phyloP scores from a whole-genome alignment of 345 rosid genomes.

The Alliaria petiolata region DNA sequence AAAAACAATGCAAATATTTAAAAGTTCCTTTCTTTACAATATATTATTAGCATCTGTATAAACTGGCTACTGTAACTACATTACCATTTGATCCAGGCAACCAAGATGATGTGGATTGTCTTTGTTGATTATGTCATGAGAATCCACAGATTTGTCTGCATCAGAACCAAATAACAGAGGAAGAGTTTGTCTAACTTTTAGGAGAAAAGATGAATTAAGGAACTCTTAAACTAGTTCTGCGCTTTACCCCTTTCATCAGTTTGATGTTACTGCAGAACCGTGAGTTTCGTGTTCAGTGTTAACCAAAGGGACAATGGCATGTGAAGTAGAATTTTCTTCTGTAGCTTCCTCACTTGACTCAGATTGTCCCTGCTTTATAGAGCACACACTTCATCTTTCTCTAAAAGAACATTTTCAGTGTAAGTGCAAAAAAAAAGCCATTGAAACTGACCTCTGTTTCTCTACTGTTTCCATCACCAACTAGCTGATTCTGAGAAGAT shows the following conservation, averaged over 20 bases:
- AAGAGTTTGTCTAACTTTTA: too few relatives aligned
- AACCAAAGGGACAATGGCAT: background rate
- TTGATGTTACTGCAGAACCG: too few relatives aligned
- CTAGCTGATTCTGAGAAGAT: conserved; percentile 19
- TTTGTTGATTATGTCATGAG: background rate
- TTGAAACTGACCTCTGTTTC: conserved; percentile 6
- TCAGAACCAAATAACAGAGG: too few relatives aligned
- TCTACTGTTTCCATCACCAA: conserved; percentile 3
- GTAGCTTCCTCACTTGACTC: background rate
- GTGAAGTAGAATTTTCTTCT: background rate
- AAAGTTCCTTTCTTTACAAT: background rate
- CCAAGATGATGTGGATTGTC: background rate
- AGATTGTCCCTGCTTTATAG: background rate
- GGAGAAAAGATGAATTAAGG: too few relatives aligned
- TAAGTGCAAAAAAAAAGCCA: background rate
- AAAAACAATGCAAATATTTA: too few relatives aligned
- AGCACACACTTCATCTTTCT: background rate
- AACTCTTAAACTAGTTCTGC: too few relatives aligned
- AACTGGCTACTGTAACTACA: too few relatives aligned
- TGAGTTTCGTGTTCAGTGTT: background rate
- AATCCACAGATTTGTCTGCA: background rate
- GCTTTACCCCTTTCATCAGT: too few relatives aligned
- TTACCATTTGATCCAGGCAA: background rate
- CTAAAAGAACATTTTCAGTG: background rate
- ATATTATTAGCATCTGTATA: background rate